Evolutionary conservation across 208 protist species (phyloP).

Genomic region (Kentomonas sorsogonicus): DNA sequence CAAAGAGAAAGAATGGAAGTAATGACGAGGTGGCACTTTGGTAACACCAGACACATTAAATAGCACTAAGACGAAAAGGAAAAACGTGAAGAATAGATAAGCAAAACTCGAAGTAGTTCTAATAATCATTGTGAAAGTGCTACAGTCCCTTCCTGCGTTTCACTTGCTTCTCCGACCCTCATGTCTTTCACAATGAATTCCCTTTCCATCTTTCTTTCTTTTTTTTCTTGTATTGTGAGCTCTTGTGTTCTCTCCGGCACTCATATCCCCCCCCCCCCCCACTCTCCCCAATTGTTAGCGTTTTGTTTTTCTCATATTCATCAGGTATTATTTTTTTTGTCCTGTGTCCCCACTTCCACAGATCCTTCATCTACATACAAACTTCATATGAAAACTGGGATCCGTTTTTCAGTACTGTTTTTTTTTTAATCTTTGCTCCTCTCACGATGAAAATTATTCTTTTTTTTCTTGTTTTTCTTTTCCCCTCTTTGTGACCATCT

Average conservation of each 20-base stretch:
- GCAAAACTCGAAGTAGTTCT: too few relatives aligned
- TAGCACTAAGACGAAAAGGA: too few relatives aligned
- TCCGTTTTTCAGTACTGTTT: neutral
- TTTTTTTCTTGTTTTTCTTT: slow-evolving; percentile 1
- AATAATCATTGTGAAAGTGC: too few relatives aligned
- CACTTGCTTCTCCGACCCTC: too few relatives aligned
- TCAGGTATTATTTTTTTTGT: slow-evolving; percentile 13
- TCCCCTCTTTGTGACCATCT: slow-evolving; percentile 7
- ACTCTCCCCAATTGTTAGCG: too few relatives aligned
- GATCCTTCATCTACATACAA: slow-evolving; percentile 4
- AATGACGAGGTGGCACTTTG: too few relatives aligned
- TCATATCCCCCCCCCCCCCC: too few relatives aligned
- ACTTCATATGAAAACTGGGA: neutral
- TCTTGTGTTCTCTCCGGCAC: slow-evolving; percentile 9
- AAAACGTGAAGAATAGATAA: too few relatives aligned
- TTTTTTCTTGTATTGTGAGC: slow-evolving; percentile 11
- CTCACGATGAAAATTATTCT: neutral
- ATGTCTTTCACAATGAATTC: slow-evolving; percentile 1
- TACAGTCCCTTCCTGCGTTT: too few relatives aligned
- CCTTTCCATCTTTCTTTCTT: slow-evolving; percentile 8
- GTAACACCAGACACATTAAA: too few relatives aligned
- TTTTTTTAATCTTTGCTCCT: neutral
- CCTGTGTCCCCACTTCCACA: neutral
- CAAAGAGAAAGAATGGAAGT: too few relatives aligned
- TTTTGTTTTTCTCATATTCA: too few relatives aligned